These are phyloP conservation scores for Aspergillus carbonarius DNA, from an alignment of 2,329 filamentous ascomycete species.

Conservation along the genomic window DNA sequence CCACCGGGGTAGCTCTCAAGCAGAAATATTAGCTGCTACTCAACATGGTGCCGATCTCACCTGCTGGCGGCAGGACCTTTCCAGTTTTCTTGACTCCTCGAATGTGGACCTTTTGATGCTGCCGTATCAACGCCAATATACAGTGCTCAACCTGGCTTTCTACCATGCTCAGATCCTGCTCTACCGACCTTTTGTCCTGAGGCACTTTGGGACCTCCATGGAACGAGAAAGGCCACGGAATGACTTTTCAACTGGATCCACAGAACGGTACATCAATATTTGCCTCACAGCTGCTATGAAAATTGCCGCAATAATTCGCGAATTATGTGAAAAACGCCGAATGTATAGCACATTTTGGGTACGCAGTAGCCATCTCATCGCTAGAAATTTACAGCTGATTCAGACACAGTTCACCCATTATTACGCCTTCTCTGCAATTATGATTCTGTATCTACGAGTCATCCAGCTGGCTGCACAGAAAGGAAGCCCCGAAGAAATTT, in stretches of 20 bases:
- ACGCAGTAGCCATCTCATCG: constrained; percentile 29
- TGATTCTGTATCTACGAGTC: constrained; percentile 47
- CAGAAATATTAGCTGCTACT: constrained; percentile 34
- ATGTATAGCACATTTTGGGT: constrained; percentile 47
- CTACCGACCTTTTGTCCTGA: constrained; percentile 34
- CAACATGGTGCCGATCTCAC: constrained; percentile 45
- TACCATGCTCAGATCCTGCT: constrained; percentile 36
- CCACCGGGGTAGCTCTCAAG: constrained; percentile 10
- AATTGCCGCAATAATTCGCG: constrained; percentile 41
- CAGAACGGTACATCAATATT: constrained; percentile 24
- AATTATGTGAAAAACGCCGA: constrained; percentile 35
- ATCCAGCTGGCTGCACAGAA: constrained; percentile 38
- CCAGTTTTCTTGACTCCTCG: constrained; percentile 31
- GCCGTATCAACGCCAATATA: constrained; percentile 48
- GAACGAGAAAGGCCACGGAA: constrained; percentile 14
- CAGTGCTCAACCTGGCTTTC: constrained; percentile 37
- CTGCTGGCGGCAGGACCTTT: constrained; percentile 49
- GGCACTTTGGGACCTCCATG: constrained; percentile 20
- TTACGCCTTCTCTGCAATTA: constrained; percentile 47
- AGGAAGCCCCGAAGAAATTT: constrained; percentile 21
- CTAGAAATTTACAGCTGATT: not conserved
- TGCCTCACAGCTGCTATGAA: constrained; percentile 45
- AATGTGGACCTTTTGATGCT: constrained; percentile 40
- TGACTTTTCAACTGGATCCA: constrained; percentile 13
- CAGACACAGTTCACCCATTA: constrained; percentile 35